A percentile compares a stretch with the other conserved stretches of the same genome.
Conservation (phyloP, 1,284 basidiomycete species). For the Ustilago nuda region DNA sequence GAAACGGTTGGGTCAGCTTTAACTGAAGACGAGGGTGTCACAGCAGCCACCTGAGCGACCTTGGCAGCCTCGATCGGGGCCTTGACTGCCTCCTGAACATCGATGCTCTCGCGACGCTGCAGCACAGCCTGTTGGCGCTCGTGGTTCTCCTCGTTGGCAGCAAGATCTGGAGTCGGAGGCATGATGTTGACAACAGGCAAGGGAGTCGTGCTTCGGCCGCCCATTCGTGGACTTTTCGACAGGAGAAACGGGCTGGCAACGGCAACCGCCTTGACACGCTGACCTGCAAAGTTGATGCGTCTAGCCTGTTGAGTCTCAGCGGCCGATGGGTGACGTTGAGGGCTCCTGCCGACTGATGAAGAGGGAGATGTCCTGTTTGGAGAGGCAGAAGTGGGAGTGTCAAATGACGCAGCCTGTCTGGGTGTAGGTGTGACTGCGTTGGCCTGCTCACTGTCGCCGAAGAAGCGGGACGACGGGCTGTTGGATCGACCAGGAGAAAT, state of each 20-base stretch:
- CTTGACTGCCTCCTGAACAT: conserved; percentile 8
- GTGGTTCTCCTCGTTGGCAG: conserved; percentile 23
- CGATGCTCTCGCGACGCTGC: conserved; percentile 16
- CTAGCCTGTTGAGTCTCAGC: conserved; percentile 48
- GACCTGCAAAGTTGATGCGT: conserved; percentile 49
- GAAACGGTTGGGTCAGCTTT: neutral
- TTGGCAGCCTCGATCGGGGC: conserved; percentile 11
- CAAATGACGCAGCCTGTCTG: conserved; percentile 17
- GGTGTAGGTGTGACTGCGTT: conserved; percentile 24
- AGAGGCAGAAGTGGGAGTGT: conserved; percentile 13
- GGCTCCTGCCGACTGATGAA: conserved; percentile 22
- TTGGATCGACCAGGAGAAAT: conserved; percentile 16
- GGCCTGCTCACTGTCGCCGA: conserved; percentile 21
- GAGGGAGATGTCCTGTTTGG: conserved; percentile 11
- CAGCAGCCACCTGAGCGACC: conserved; percentile 3
- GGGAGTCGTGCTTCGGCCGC: conserved; percentile 23
- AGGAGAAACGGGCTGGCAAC: conserved; percentile 53
- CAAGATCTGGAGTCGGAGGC: conserved; percentile 63
- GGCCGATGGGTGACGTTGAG: conserved; percentile 27
- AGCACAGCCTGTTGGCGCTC: conserved; percentile 19
- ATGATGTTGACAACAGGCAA: conserved; percentile 61
- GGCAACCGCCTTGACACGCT: conserved; percentile 45
- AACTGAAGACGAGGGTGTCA: conserved; percentile 3
- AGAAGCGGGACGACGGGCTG: conserved; percentile 38
- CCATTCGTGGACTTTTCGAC: conserved; percentile 38